A percentile compares a stretch with the other conserved stretches of the same genome.
Conservation (phyloP, 345 rosid species). For the Salix viminalis region DNA sequence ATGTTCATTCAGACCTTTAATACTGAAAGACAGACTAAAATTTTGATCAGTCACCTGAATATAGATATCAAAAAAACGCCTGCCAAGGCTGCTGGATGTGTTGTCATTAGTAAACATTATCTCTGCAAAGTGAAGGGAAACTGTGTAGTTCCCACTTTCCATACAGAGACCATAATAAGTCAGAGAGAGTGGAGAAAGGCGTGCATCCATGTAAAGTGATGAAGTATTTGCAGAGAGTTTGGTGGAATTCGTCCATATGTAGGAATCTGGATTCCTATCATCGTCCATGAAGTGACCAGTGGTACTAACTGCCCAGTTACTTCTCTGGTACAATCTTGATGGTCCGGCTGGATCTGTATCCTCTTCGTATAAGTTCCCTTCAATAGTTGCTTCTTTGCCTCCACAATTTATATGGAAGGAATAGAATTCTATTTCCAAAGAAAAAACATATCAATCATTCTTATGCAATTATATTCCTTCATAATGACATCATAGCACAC, state of each 20-base stretch:
- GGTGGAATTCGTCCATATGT: not conserved
- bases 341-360: conserved; percentile 3
- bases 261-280: not conserved
- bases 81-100: not conserved
- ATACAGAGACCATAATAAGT: not conserved
- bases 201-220: conserved; percentile 2
- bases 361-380: not conserved
- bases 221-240: not conserved
- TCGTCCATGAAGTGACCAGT: conserved; percentile 4
- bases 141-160: not conserved
- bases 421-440: not conserved
- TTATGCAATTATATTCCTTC: too few species aligned
- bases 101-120: not conserved
- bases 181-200: not conserved
- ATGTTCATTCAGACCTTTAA: not conserved
- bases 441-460: too few species aligned
- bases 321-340: conserved; percentile 1
- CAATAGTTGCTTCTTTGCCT: not conserved
- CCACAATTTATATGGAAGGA: not conserved
- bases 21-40: too few species aligned
- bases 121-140: conserved; percentile 7
- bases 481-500: too few species aligned
- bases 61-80: conserved; percentile 1
- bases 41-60: not conserved
- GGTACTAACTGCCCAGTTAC: conserved; percentile 8